These are phyloP conservation scores for Helotiales sp. DNA, from an alignment of 2,329 filamentous ascomycete species.

Conservation along the genomic window DNA sequence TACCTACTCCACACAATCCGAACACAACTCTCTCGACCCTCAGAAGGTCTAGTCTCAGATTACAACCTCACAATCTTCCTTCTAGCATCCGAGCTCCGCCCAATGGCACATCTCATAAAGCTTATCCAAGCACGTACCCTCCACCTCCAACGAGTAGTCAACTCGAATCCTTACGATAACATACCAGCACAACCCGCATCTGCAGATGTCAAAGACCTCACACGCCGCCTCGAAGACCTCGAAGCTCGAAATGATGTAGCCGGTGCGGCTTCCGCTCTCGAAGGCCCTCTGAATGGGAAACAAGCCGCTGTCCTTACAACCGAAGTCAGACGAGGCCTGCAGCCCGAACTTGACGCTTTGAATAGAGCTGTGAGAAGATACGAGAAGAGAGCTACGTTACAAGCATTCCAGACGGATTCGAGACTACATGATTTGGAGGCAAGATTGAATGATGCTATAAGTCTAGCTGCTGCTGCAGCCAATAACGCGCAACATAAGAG, in stretches of 20 bases:
- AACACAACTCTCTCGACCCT: slow-evolving; percentile 76
- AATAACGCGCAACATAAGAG: slow-evolving; percentile 33
- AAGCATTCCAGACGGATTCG: slow-evolving; percentile 74
- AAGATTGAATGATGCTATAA: slow-evolving; percentile 73
- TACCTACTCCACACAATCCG: slow-evolving; percentile 82
- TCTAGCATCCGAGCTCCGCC: slow-evolving; percentile 81
- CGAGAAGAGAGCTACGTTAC: slow-evolving; percentile 80
- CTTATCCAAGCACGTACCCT: slow-evolving; percentile 78
- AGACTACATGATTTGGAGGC: slow-evolving; percentile 71
- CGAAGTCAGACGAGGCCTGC: slow-evolving; percentile 65
- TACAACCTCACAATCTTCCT: slow-evolving; percentile 93
- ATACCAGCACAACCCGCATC: slow-evolving; percentile 11
- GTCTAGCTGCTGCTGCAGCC: slow-evolving; percentile 76
- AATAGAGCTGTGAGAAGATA: slow-evolving; percentile 87
- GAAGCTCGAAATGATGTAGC: slow-evolving; percentile 55
- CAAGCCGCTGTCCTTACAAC: slow-evolving; percentile 43
- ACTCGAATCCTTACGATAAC: slow-evolving; percentile 48
- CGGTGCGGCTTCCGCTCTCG: slow-evolving; percentile 31
- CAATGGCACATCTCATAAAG: slow-evolving; percentile 77
- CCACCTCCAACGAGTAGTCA: slow-evolving; percentile 75
- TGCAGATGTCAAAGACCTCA: slow-evolving; percentile 54
- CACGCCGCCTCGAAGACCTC: slow-evolving; percentile 66
- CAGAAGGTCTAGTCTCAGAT: slow-evolving; percentile 85
- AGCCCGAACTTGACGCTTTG: slow-evolving; percentile 83
- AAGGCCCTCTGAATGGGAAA: slow-evolving; percentile 39